Base-by-base conservation (phyloP, 2,329 filamentous ascomycete genomes). In the Conoideocrella luteorostrata region DNA sequence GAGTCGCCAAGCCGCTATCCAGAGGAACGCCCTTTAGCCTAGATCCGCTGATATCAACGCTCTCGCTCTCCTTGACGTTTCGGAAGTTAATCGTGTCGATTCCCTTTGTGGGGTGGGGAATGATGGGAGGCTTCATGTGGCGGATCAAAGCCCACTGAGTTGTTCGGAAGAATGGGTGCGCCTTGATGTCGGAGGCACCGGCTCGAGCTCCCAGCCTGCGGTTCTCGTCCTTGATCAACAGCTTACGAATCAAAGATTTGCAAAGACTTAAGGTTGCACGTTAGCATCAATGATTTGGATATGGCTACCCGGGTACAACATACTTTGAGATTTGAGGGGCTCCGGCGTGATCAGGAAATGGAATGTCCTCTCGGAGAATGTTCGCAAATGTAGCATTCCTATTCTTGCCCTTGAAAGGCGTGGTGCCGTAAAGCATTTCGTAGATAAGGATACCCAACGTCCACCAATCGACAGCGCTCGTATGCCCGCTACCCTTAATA, bases 381-480 rank as follows among this genome's bases (percentile, higher is more conserved):
- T 97, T 98, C 48, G 90, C 91, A 69, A 98, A 98, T 0, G 93
- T 98, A 12, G 90, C 89, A 57, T 97, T 98, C 30, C 93, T 81
- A 66, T 96, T 98, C 78, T 98, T 97, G 55, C 93, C 93, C 72
- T 98, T 98, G 77, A 98, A 98, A 2, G 93, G 93, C 1, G 93
- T 98, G 1, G 91, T 98, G 44, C 93, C 93, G 68, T 91, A 98
- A 28, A 98, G 75, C 93, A 98, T 98, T 67, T 98, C 93, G 64
- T 97, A 98, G 45, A 98, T 89, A 59, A 98, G 69, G 53, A 98
- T 97, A 17, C 93, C 93, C 42, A 98, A 68, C 1, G 93, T 98
- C 93, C 93, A 98, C 93, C 93, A 98, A 65, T 98, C 93, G 12
- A 98, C 93, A 12, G 93, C 93, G 61, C 91, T 97, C 7, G 93